A percentile compares a stretch with the other conserved stretches of the same genome.
Conservation (phyloP, 208 protist species). For the Leishmania braziliensis region DNA sequence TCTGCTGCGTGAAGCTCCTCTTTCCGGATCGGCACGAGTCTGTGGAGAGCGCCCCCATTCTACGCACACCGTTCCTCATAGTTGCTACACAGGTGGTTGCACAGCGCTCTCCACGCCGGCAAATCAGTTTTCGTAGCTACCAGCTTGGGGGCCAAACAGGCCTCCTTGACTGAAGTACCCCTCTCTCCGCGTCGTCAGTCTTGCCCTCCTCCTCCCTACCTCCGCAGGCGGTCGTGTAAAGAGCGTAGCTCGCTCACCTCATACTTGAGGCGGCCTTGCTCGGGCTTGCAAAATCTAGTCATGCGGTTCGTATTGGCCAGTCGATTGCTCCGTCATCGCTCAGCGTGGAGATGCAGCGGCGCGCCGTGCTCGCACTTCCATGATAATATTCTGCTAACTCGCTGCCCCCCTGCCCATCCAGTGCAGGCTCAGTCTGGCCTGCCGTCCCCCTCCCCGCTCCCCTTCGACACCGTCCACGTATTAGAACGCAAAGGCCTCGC, state of each 20-base stretch:
- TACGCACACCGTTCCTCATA: too few species aligned
- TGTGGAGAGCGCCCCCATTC: too few species aligned
- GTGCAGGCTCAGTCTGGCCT: neutral
- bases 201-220: neutral
- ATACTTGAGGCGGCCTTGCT: neutral
- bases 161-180: neutral
- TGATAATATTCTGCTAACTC: neutral
- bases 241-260: neutral
- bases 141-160: neutral
- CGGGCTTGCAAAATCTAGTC: neutral
- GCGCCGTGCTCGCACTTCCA: neutral
- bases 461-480: neutral
- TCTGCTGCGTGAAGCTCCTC: too few species aligned
- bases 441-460: neutral
- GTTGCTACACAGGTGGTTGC: too few species aligned
- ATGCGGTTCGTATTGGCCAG: neutral
- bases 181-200: neutral
- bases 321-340: neutral
- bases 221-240: neutral
- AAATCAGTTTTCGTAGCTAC: neutral
- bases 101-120: neutral
- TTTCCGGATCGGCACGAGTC: too few species aligned
- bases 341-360: too few species aligned
- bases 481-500: neutral
- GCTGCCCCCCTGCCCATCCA: neutral